Evolutionary conservation across 2,329 filamentous ascomycete genomes (phyloP), one percentile per base, ranked within the genome.

Genomic region (Pseudogymnoascus sp.): DNA sequence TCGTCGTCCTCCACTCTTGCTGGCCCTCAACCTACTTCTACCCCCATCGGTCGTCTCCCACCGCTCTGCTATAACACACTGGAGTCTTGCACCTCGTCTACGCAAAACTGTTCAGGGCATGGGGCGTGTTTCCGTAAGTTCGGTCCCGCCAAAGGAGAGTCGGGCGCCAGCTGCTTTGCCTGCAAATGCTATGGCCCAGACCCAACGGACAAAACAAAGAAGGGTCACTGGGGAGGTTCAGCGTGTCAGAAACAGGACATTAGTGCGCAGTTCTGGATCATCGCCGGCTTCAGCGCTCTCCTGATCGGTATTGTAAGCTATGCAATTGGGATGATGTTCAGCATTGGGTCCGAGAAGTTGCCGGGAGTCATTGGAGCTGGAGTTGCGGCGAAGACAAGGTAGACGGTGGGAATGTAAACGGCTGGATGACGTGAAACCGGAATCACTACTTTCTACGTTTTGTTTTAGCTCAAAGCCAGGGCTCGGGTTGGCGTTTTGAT

Each of bases 311-410:
- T 90, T 38, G 77, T 95, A 28, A 81, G 80, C 38, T 87, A 89
- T 73, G 86, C 85, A 10, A 87, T 97, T 69, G 85, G 87, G 5
- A 79, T 96, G 80, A 75, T 99, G 62, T 94, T 88, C 75, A 87
- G 80, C 66, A 90, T 97, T 71, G 94, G 93, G 35, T 84, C 89
- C 74, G 87, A 96, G 78, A 89, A 92, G 76, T 80, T 97, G 67
- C 94, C 94, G 0, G 92, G 92, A 69, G 93, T 99, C 7, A 92
- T 99, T 75, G 91, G 92, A n/a, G 94, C 94, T 59, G 94, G 94
- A 67, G 93, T 99, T 38, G 90, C 88, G 67, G 84, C 86, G 35
- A 91, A 87, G 75, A 44, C 67, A 25, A 70, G 72, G 66, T 73
- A 69, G 64, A 31, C 12, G 59, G 23, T 40, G 59, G 37, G 59